Evolutionary conservation across 306 rosid species (phyloP), one percentile per base, ranked within the genome.

Genomic region (Alnus glutinosa): DNA sequence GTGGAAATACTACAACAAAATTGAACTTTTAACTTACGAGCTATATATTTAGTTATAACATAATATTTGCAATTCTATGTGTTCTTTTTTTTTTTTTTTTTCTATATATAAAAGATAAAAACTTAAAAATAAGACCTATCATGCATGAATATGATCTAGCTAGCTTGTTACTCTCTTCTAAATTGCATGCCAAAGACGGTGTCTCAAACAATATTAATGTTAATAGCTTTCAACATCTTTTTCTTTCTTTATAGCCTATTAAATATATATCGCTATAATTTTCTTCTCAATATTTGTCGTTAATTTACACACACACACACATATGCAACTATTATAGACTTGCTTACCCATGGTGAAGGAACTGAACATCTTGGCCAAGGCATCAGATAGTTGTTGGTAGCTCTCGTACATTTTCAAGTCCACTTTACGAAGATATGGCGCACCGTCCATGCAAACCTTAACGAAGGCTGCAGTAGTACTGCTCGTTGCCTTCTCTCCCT

Each of bases 351-450:
- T 91, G 87, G 99, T 91, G 86, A 93, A 96, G 89, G 99, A 90
- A 85, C 97, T 91, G 87, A 96, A 96, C 99, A 96, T 96, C 89
- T 96, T 96, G 86, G 98, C 97, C 70, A 96, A 90, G 80, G 99
- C 91, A 84, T 90, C 97, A 72, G 98, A 93, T 34, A 96, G 89
- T 15, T 90, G 88, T 79, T 90, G 92, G 93, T 96, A 96, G 90
- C 94, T 90, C 80, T 87, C 86, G 91, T 93, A 96, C 96, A 87
- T 88, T 83, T 93, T 88, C 77, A 96, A 75, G 86, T 96, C 99
- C 70, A 96, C 98, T 87, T 96, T 96, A n/a, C 99, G 92, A 76
- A 96, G 99, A 83, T 96, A 96, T 1, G 98, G 99, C 30, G 99
- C 99, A 3, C 99, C 99, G 74, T 96, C 99, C 98, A 93, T 96